These are phyloP conservation scores for Aspergillus thermomutatus DNA, from an alignment of 2,329 filamentous ascomycete species.

Conservation along the genomic window DNA sequence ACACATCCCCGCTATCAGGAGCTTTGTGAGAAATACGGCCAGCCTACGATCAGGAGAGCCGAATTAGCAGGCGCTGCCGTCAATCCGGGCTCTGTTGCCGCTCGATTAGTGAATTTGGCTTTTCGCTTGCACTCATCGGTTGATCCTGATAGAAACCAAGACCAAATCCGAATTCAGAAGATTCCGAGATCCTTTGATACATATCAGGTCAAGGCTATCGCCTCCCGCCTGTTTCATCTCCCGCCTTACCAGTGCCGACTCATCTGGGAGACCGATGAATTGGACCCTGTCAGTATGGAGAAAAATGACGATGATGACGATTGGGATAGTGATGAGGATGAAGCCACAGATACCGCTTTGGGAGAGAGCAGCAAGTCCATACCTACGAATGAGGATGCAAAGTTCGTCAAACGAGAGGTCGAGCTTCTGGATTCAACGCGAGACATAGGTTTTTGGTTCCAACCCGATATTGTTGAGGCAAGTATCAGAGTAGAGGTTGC, in stretches of 20 bases:
- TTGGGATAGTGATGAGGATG: conserved; percentile 46
- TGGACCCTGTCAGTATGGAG: conserved; percentile 70
- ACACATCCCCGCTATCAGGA: conserved; percentile 69
- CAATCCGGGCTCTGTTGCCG: conserved; percentile 78
- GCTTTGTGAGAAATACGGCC: conserved; percentile 73
- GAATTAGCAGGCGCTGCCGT: conserved; percentile 39
- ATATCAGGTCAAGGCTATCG: conserved; percentile 76
- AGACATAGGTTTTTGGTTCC: conserved; percentile 75
- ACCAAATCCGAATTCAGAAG: conserved; percentile 44
- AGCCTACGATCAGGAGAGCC: conserved; percentile 61
- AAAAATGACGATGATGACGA: conserved; percentile 53
- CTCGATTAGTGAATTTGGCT: conserved; percentile 62
- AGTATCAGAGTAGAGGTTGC: conserved; percentile 64
- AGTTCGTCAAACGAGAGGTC: conserved; percentile 74
- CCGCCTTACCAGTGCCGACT: conserved; percentile 63
- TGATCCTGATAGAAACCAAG: conserved; percentile 3
- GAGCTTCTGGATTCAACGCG: conserved; percentile 76
- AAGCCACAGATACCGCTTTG: conserved; percentile 2
- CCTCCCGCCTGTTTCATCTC: conserved; percentile 66
- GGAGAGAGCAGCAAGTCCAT: conserved; percentile 27
- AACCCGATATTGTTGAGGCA: conserved; percentile 63
- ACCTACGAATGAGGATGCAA: conserved; percentile 38
- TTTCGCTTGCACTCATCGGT: conserved; percentile 51
- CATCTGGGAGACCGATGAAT: conserved; percentile 87
- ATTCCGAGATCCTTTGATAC: conserved; percentile 75